Percentiles rank a stretch among this genome's conserved stretches.
Evolutionary conservation across 345 rosid species (phyloP).

Genomic region (Arabis alpina): DNA sequence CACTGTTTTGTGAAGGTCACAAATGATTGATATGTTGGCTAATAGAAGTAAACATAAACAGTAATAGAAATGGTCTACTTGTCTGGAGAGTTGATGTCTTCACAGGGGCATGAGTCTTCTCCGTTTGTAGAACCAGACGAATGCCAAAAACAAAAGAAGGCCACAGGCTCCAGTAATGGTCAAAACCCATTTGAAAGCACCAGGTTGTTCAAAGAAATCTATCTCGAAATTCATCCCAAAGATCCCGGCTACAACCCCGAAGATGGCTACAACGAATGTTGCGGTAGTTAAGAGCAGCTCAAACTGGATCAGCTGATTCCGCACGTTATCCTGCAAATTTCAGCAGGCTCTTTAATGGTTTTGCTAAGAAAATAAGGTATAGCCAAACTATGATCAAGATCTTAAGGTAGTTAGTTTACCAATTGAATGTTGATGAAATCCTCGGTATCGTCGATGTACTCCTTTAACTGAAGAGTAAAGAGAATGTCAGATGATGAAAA

Average conservation of each 20-base stretch:
- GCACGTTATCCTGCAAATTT: slow-evolving; percentile 78
- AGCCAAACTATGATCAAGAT: neutral
- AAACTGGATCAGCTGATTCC: slow-evolving; percentile 96
- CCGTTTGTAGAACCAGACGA: slow-evolving; percentile 90
- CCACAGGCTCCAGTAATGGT: slow-evolving; percentile 69
- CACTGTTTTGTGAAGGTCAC: slow-evolving; percentile 17
- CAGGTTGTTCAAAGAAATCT: slow-evolving; percentile 61
- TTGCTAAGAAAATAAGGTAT: slow-evolving; percentile 6
- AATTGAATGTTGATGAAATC: slow-evolving; percentile 97
- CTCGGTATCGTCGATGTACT: slow-evolving; percentile 96
- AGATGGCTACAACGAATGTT: slow-evolving; percentile 92
- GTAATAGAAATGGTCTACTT: slow-evolving; percentile 2
- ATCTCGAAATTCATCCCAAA: slow-evolving; percentile 92
- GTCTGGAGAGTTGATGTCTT: slow-evolving; percentile 28
- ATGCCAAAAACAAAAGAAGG: slow-evolving; percentile 65
- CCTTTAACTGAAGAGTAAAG: slow-evolving; percentile 76
- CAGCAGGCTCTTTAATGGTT: neutral
- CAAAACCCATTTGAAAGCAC: slow-evolving; percentile 94
- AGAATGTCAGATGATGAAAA: slow-evolving; percentile 12
- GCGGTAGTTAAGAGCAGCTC: slow-evolving; percentile 94
- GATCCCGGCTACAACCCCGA: slow-evolving; percentile 95
- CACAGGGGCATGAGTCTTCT: slow-evolving; percentile 91
- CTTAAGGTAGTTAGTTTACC: slow-evolving; percentile 44
- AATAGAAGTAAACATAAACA: neutral
- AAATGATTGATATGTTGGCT: neutral